These are phyloP conservation scores for Triticum aestivum DNA, from an alignment of 176 grass and related monocot species.

Conservation along the genomic window IWGSC_CS_RefSeq_v2.1 NC_057812.1:70993338-70993837, in stretches of 20 bases:
- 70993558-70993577: not conserved
- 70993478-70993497: not conserved
- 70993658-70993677: conserved; percentile 85
- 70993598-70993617: not conserved
- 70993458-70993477: not conserved
- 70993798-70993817: not conserved
- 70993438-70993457: too few species aligned
- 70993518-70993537: not conserved
- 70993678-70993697: conserved; percentile 54
- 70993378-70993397: not conserved
- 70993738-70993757: conserved; percentile 88
- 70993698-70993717: conserved; percentile 63
- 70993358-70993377: not conserved
- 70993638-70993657: conserved; percentile 70
- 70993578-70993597: not conserved
- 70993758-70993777: conserved; percentile 20
- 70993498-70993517: not conserved
- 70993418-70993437: not conserved
- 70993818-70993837: not conserved
- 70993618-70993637: conserved; percentile 69
- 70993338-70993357: not conserved
- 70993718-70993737: conserved; percentile 72
- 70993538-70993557: not conserved
- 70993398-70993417: not conserved
- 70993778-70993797: not conserved